phyloP scores from a whole-genome alignment of 2,329 filamentous ascomycete genomes.

The Pyricularia pennisetigena region DNA sequence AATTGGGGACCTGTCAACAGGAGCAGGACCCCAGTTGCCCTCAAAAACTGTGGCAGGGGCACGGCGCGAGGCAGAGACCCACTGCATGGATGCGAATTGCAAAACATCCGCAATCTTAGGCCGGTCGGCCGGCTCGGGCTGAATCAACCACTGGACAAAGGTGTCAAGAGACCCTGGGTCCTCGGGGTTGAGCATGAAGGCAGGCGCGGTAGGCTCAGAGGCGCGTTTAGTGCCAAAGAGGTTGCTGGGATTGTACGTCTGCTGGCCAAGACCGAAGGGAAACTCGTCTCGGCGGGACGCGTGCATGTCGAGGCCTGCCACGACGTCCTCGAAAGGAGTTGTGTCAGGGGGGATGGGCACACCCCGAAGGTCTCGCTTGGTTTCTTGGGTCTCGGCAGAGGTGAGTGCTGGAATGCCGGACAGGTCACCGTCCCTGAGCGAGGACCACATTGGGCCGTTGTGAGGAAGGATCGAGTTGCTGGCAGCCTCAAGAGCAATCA shows the following conservation, averaged over 20 bases:
- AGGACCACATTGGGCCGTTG: conserved; percentile 85
- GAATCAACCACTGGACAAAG: conserved; percentile 82
- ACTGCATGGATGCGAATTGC: conserved; percentile 62
- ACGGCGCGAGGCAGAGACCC: conserved; percentile 67
- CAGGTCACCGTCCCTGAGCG: conserved; percentile 79
- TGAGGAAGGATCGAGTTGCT: conserved; percentile 91
- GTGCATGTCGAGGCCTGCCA: background rate
- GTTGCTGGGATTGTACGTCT: conserved; percentile 24
- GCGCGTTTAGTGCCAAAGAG: conserved; percentile 38
- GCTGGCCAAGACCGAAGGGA: conserved; percentile 13
- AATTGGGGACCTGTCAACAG: conserved; percentile 42
- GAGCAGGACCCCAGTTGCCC: conserved; percentile 86
- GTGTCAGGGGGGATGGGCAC: conserved; percentile 1
- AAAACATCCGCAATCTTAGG: conserved; percentile 69
- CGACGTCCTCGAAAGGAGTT: conserved; percentile 3
- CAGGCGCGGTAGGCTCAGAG: conserved; percentile 55
- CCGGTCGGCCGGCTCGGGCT: conserved; percentile 60
- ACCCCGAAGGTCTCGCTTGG: background rate
- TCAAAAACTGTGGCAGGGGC: conserved; percentile 93
- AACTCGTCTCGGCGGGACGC: conserved; percentile 9
- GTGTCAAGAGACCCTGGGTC: conserved; percentile 71
- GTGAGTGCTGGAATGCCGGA: conserved; percentile 83
- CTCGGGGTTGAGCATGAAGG: conserved; percentile 75
- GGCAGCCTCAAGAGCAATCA: conserved; percentile 91
- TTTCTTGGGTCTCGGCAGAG: conserved; percentile 40